These are phyloP conservation scores for Linum tenue DNA, from an alignment of 345 rosid genomes.

Conservation along the genomic window DNA sequence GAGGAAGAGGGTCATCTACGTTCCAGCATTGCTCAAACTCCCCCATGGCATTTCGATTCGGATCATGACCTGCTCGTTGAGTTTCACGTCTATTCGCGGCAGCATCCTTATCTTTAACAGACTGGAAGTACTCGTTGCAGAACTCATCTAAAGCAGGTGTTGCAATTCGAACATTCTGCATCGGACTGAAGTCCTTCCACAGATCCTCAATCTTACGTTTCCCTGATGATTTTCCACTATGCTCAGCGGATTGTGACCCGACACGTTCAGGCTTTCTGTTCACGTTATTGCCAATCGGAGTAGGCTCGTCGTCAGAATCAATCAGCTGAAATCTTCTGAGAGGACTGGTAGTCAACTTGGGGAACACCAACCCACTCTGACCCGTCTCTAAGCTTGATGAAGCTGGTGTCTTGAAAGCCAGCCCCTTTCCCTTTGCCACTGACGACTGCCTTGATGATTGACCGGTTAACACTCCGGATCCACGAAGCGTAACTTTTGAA, in stretches of 20 bases:
- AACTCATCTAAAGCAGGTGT: constrained; percentile 83
- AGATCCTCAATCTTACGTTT: constrained; percentile 35
- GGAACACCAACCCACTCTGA: constrained; percentile 31
- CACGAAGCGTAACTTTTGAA: constrained; percentile 50
- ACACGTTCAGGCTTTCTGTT: constrained; percentile 20
- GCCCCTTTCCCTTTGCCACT: constrained; percentile 23
- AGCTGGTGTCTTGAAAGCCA: constrained; percentile 28
- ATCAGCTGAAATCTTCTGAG: constrained; percentile 73
- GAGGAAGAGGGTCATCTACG: constrained; percentile 39
- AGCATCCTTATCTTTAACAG: constrained; percentile 30
- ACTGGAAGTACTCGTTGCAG: constrained; percentile 64
- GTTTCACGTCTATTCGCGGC: constrained; percentile 19
- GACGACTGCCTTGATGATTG: constrained; percentile 27
- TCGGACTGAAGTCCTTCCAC: constrained; percentile 58
- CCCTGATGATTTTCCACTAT: constrained; percentile 24
- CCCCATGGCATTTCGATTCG: constrained; percentile 12
- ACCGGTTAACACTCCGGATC: constrained; percentile 29
- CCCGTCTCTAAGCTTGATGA: constrained; percentile 34
- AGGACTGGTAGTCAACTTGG: constrained; percentile 56
- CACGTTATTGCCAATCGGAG: constrained; percentile 16
- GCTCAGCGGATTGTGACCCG: constrained; percentile 22
- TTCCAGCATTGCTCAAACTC: constrained; percentile 29
- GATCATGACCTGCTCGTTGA: constrained; percentile 14
- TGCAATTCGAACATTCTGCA: constrained; percentile 30
- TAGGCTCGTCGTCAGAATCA: constrained; percentile 68